Evolutionary conservation across 2,329 filamentous ascomycete species (phyloP).

Genomic region (Ciborinia camelliae): DNA sequence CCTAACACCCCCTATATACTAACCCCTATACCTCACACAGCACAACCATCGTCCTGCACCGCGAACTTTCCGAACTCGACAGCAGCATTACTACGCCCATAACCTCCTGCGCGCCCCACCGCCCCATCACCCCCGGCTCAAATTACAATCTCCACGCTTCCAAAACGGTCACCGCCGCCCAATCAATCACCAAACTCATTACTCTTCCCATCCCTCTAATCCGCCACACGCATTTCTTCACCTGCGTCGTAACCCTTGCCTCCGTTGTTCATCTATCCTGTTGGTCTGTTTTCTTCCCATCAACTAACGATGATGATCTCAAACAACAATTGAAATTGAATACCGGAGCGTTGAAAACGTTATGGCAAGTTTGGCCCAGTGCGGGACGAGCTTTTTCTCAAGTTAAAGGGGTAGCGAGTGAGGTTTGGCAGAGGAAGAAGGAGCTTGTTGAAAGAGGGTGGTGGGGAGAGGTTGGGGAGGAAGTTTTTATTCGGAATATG

Average conservation of each 20-base stretch:
- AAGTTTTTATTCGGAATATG: slow-evolving; percentile 36
- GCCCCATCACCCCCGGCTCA: slow-evolving; percentile 29
- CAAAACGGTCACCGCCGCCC: slow-evolving; percentile 76
- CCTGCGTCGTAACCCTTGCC: slow-evolving; percentile 72
- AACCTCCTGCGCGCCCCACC: slow-evolving; percentile 62
- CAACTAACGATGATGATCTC: slow-evolving; percentile 57
- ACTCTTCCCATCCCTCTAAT: slow-evolving; percentile 69
- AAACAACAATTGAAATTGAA: slow-evolving; percentile 76
- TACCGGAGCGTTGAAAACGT: slow-evolving; percentile 41
- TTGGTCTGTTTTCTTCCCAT: slow-evolving; percentile 51
- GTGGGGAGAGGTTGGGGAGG: slow-evolving; percentile 33
- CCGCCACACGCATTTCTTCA: slow-evolving; percentile 80
- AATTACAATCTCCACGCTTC: slow-evolving; percentile 57
- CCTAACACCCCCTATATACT: slow-evolving; percentile 2
- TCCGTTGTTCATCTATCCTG: slow-evolving; percentile 80
- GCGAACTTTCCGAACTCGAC: slow-evolving; percentile 74
- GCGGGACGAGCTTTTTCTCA: slow-evolving; percentile 66
- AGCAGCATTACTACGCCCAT: slow-evolving; percentile 54
- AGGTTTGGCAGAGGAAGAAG: slow-evolving; percentile 51
- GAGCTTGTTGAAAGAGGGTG: slow-evolving; percentile 32
- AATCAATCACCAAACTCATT: slow-evolving; percentile 71
- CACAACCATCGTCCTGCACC: slow-evolving; percentile 71
- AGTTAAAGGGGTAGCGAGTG: slow-evolving; percentile 74
- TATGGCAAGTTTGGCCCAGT: slow-evolving; percentile 35
- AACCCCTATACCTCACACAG: slow-evolving; percentile 36